These are phyloP conservation scores for Pseudopyricularia javanii DNA, from an alignment of 2,329 filamentous ascomycete species.

Conservation along the genomic window DNA sequence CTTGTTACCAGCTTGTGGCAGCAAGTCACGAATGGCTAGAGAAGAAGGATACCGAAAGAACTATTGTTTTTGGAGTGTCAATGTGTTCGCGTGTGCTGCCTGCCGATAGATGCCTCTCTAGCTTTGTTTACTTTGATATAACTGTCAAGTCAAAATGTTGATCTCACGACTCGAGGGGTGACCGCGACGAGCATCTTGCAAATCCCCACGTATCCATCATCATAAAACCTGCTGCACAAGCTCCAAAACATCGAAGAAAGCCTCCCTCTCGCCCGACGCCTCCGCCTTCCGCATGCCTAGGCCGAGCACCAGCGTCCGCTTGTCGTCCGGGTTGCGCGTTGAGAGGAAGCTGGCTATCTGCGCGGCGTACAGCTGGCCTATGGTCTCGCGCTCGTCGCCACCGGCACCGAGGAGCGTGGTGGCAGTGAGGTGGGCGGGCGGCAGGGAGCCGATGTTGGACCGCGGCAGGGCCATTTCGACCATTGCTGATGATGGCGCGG, in stretches of 20 bases:
- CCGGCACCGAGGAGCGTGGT: conserved; percentile 80
- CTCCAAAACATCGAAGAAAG: conserved; percentile 54
- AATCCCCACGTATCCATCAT: conserved; percentile 13
- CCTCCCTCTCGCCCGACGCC: conserved; percentile 29
- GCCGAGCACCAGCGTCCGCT: conserved; percentile 48
- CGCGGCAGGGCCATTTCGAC: conserved; percentile 47
- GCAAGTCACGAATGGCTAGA: too few relatives aligned
- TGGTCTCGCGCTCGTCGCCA: conserved; percentile 62
- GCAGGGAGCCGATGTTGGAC: conserved; percentile 39
- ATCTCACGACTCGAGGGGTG: too few relatives aligned
- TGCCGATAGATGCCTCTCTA: too few relatives aligned
- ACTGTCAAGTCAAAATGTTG: too few relatives aligned
- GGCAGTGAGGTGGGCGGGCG: conserved; percentile 71
- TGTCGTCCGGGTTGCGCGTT: conserved; percentile 54
- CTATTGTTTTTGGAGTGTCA: too few relatives aligned
- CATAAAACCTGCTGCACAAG: conserved; percentile 42
- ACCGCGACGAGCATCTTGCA: too few relatives aligned
- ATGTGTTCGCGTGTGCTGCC: too few relatives aligned
- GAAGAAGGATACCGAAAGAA: too few relatives aligned
- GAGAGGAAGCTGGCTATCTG: conserved; percentile 76
- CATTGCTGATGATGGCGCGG: conserved; percentile 49
- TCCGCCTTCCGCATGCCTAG: conserved; percentile 40
- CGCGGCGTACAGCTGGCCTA: conserved; percentile 80
- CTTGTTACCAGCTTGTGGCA: too few relatives aligned
- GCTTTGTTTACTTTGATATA: too few relatives aligned